Evolutionary conservation across 441 rosid genomes (phyloP).

Genomic region (Populus tomentosa): DNA sequence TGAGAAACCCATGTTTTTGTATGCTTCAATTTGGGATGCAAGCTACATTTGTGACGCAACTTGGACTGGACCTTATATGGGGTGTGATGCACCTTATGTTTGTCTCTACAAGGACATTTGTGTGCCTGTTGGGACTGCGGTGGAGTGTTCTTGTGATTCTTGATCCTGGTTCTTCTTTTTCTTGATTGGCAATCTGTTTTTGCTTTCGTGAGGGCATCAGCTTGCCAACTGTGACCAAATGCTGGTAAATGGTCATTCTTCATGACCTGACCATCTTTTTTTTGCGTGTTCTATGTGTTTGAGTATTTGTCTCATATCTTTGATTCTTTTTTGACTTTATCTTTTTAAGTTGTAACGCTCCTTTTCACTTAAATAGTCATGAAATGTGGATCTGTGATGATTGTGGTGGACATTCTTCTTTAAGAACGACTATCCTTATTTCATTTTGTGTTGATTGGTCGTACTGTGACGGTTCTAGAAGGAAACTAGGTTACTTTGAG

Average conservation of each 20-base stretch:
- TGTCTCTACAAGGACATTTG: constrained; percentile 46
- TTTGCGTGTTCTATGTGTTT: neutral
- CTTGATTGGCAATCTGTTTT: neutral
- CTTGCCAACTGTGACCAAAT: neutral
- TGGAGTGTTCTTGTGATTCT: constrained; percentile 32
- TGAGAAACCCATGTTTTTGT: constrained; percentile 43
- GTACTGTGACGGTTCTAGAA: too few relatives aligned
- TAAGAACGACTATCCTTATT: neutral
- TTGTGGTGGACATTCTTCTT: neutral
- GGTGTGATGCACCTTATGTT: constrained; percentile 47
- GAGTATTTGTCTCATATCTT: neutral
- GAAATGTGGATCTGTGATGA: neutral
- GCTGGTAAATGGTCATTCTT: neutral
- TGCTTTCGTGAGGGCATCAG: neutral
- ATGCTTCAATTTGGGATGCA: constrained; percentile 56
- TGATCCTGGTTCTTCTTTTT: constrained; percentile 15
- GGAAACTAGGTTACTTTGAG: neutral
- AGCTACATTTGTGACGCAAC: constrained; percentile 38
- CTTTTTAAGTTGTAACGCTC: neutral
- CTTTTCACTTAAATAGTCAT: neutral
- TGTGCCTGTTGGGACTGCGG: constrained; percentile 33
- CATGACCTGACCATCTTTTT: neutral
- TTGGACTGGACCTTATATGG: constrained; percentile 46
- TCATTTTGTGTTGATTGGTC: neutral
- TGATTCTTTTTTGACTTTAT: constrained; percentile 20